Base-by-base conservation (phyloP, 306 rosid genomes). In the Delonix regia region DNA sequence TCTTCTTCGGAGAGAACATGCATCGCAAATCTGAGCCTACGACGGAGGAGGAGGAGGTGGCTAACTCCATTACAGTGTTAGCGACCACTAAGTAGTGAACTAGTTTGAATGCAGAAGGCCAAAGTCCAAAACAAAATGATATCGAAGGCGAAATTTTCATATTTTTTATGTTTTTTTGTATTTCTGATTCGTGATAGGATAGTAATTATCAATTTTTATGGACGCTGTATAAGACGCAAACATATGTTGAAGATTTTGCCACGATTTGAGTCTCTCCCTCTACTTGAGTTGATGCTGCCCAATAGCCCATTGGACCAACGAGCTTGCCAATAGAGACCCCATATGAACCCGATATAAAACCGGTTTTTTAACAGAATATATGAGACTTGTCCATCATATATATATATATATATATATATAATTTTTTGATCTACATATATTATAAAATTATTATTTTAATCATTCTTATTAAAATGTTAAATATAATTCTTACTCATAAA, bases 31-130 rank as follows among this genome's bases (percentile, higher is more conserved):
- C 55, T 78, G 81, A 48, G 70, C 79, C 60, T 8, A 80, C 62
- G 59, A 74, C 11, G 67, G 82, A 62, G 77, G 87, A 42, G 52
- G 67, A 76, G 18, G 85, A 76, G 16, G 73, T 73, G 21, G 85
- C 86, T 67, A 92, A 69, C 82, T 84, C 93, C 93, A 84, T 92
- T 72, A 19, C 59, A 15, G n/a, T 61, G 41, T 56, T n/a, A n/a
- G n/a, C n/a, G 0, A 14, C 16, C 7, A 34, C 18, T 12, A 3
- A 16, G 6, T 10, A 72, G 47, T 7, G 24, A 7, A 38, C 49
- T 39, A 22, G 12, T 22, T 41, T 66, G 72, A 65, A 21, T 9
- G 24, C 5, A 11, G 71, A 24, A 57, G 9, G 25, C 34, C 10
- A 18, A 0, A n/a, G n/a, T n/a, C n/a, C n/a, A n/a, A n/a, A n/a